Evolutionary conservation across 2,329 filamentous ascomycete species (phyloP), one percentile per base, ranked within the genome.

Genomic region (Colletotrichum paranaense): DNA sequence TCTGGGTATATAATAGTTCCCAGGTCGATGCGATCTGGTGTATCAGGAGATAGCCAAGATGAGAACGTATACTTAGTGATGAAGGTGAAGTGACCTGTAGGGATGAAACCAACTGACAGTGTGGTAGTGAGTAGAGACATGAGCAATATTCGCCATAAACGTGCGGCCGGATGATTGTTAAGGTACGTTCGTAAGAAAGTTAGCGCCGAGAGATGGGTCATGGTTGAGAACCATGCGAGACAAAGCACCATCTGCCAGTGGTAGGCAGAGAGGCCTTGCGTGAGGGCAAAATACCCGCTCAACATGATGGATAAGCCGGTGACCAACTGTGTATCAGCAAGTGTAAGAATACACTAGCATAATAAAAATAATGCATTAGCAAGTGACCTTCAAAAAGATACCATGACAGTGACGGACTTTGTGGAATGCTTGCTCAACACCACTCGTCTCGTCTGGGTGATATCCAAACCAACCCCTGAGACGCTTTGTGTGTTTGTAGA

Each of bases 171-270:
- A 14, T 71, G 68, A 9, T 56, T 49, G 5, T 56, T 26, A 0
- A 71, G 62, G 5, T 71, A 67, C 0, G 19, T 7, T 2, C 68
- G 8, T 3, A 62, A 30, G 16, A 67, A 67, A 1, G 68, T 49
- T 8, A 71, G 62, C 0, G 68, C 62, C 3, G 68, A 67, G 1
- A 70, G 11, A 24, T 70, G 42, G 22, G 67, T 59, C 1, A 65
- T 28, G 5, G 42, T 63, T 2, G 60, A 70, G 5, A 70, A 66
- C 68, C 62, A 66, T 1, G 68, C 68, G 0, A 70, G 22, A 42
- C 42, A 66, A 2, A 70, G 19, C 0, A 66, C 55, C 60, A 66
- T 66, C 16, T 66, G 38, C 62, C 46, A 70, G 9, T 70, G 68
- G 46, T 66, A 70, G 1, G 60, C 60, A 6, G n/a, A 53, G 19